Evolutionary conservation across 2,329 filamentous ascomycete genomes (phyloP).

Genomic region (Aureobasidium sp.): DNA sequence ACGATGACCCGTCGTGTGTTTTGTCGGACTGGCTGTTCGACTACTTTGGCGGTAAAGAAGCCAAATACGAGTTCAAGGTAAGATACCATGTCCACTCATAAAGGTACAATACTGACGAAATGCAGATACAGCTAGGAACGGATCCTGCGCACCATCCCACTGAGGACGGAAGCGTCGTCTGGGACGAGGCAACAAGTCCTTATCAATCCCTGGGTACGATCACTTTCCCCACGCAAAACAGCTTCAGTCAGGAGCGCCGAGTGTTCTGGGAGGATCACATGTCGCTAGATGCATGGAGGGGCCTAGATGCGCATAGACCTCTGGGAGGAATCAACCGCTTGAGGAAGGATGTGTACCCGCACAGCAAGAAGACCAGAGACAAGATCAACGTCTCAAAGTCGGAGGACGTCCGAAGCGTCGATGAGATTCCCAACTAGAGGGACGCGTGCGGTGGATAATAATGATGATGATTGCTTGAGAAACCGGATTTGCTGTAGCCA

Average conservation of each 20-base stretch:
- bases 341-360: constrained; percentile 25
- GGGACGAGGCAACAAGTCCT: constrained; percentile 28
- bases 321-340: constrained; percentile 27
- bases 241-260: constrained; percentile 22
- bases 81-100: background rate
- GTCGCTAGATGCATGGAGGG: constrained; percentile 26
- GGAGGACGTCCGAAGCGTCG: constrained; percentile 18
- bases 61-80: constrained; percentile 27
- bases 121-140: constrained; percentile 27
- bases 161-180: constrained; percentile 27
- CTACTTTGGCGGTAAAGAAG: constrained; percentile 21
- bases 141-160: constrained; percentile 25
- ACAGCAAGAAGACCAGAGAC: constrained; percentile 24
- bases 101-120: background rate
- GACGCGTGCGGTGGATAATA: background rate
- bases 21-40: constrained; percentile 26
- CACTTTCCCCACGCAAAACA: constrained; percentile 25
- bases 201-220: constrained; percentile 27
- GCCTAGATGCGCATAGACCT: constrained; percentile 25
- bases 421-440: constrained; percentile 22
- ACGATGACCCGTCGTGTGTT: constrained; percentile 21
- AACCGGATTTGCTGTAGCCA: background rate
- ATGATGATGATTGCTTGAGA: background rate
- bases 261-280: constrained; percentile 28
- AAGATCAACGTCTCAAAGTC: constrained; percentile 22